These are phyloP conservation scores for Medicago arabica DNA, from an alignment of 306 rosid species.

Conservation along the genomic window DNA sequence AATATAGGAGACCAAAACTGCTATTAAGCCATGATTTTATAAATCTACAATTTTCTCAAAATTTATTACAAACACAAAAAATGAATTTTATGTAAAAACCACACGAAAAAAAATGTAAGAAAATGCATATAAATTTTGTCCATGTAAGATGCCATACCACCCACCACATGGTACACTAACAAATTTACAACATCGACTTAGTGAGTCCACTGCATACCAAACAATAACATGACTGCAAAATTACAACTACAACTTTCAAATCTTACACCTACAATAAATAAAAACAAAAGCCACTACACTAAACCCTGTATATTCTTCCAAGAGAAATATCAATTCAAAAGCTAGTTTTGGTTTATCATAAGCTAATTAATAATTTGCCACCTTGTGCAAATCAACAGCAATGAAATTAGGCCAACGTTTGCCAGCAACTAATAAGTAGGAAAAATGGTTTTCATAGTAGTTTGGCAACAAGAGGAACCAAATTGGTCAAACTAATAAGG, in stretches of 20 bases:
- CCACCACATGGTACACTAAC: slow-evolving; percentile 26
- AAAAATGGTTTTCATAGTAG: too few species aligned
- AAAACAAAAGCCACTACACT: background rate
- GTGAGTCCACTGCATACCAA: slow-evolving; percentile 1
- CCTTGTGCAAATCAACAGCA: slow-evolving; percentile 86
- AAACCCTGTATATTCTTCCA: background rate
- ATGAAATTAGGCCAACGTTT: slow-evolving; percentile 88
- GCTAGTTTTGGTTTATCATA: background rate
- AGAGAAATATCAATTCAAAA: slow-evolving; percentile 7
- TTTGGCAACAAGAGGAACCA: too few species aligned
- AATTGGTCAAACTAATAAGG: too few species aligned
- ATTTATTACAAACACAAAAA: too few species aligned
- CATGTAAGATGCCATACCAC: too few species aligned
- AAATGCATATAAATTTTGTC: too few species aligned
- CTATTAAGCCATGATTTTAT: too few species aligned
- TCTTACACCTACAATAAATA: background rate
- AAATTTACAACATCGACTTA: slow-evolving; percentile 10
- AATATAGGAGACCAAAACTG: too few species aligned
- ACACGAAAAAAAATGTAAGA: too few species aligned
- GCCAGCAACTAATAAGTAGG: too few species aligned
- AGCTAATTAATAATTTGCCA: slow-evolving; percentile 9
- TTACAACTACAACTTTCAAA: slow-evolving; percentile 14
- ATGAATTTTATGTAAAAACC: too few species aligned
- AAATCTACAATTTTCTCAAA: too few species aligned
- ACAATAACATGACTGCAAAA: slow-evolving; percentile 25